These are phyloP conservation scores for Dendrobium nobile DNA, from an alignment of 106 monocot species.

Conservation along the genomic window DNA sequence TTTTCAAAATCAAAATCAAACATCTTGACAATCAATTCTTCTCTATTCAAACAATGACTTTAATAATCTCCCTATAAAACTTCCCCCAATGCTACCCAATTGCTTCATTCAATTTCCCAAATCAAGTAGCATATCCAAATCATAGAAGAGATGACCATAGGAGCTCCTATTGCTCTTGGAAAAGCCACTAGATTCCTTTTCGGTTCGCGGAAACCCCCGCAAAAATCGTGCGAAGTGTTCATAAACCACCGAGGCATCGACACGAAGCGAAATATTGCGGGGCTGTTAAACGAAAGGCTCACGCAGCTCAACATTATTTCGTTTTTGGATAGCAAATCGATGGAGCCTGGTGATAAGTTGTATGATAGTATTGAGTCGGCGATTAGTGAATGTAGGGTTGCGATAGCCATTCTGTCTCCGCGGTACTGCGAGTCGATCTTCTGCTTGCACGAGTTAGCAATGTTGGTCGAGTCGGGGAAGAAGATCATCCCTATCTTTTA, in stretches of 20 bases:
- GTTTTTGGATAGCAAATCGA: slow-evolving; percentile 41
- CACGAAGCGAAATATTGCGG: slow-evolving; percentile 41
- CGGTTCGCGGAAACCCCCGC: neutral
- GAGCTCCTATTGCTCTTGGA: neutral
- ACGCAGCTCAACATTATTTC: slow-evolving; percentile 14
- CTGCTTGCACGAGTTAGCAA: slow-evolving; percentile 51
- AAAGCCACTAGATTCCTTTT: neutral
- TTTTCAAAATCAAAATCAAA: neutral
- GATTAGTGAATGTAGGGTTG: slow-evolving; percentile 23
- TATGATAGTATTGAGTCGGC: slow-evolving; percentile 27
- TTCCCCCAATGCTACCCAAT: neutral
- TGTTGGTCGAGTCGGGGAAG: slow-evolving; percentile 38
- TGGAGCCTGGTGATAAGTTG: slow-evolving; percentile 51
- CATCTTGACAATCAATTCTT: neutral
- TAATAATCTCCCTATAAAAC: neutral
- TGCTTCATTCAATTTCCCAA: neutral
- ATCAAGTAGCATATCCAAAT: neutral
- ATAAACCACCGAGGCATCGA: slow-evolving; percentile 39
- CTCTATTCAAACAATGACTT: neutral
- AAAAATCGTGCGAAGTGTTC: neutral
- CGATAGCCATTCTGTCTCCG: slow-evolving; percentile 41
- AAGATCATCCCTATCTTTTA: slow-evolving; percentile 52
- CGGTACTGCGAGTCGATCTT: slow-evolving; percentile 50
- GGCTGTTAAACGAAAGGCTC: slow-evolving; percentile 41
- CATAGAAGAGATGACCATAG: neutral